phyloP scores from a whole-genome alignment of 2,329 filamentous ascomycete genomes.

The Venturiaceae sp. region DNA sequence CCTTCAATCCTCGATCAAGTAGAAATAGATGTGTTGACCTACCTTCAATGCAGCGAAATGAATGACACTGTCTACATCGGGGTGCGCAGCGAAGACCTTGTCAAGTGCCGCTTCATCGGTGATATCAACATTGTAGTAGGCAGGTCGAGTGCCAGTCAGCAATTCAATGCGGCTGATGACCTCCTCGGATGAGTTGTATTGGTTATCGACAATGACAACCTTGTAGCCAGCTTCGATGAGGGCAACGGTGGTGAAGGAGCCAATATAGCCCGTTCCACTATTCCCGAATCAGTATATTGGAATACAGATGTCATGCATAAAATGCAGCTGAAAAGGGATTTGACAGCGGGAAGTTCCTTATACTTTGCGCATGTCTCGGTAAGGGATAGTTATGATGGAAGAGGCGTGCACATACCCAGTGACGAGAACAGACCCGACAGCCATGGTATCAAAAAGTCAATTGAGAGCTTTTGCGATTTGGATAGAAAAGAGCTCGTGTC shows the following conservation, averaged over 20 bases:
- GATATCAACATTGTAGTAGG: conserved; percentile 79
- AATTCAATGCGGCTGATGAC: conserved; percentile 92
- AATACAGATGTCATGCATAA: conserved; percentile 18
- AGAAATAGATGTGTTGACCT: too few species aligned
- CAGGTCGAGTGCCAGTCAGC: conserved; percentile 77
- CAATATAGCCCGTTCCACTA: conserved; percentile 98
- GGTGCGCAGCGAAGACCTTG: conserved; percentile 78
- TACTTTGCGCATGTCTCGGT: conserved; percentile 5
- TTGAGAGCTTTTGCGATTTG: not conserved
- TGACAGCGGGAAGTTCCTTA: not conserved
- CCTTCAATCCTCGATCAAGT: too few species aligned
- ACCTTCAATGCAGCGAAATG: conserved; percentile 98
- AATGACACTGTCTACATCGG: conserved; percentile 94
- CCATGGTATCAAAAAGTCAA: conserved; percentile 40
- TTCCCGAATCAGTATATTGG: conserved; percentile 8
- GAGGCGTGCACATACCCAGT: conserved; percentile 57
- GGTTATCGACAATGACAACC: conserved; percentile 90
- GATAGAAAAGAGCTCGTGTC: too few species aligned
- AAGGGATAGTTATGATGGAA: not conserved
- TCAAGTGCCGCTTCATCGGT: conserved; percentile 78
- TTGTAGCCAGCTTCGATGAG: conserved; percentile 93
- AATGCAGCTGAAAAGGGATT: conserved; percentile 14
- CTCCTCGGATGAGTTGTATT: conserved; percentile 93
- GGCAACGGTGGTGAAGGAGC: conserved; percentile 88
- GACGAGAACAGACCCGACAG: conserved; percentile 79